These are phyloP conservation scores for Polyplosphaeria fusca DNA, from an alignment of 495 filamentous ascomycete genomes.

Conservation along the genomic window DNA sequence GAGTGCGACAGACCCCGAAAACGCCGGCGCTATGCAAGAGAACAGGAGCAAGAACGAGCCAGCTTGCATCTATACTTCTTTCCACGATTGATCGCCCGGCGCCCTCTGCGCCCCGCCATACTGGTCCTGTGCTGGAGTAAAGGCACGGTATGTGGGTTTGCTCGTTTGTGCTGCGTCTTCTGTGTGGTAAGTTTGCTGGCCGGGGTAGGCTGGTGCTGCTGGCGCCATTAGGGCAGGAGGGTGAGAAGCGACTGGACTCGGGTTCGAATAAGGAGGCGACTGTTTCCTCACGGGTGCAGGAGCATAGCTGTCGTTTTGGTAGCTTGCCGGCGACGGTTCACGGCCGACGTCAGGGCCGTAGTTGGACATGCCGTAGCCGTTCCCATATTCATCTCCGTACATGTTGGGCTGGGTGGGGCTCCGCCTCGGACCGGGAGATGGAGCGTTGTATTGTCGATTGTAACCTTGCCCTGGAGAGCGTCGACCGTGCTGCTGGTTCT, in stretches of 20 bases:
- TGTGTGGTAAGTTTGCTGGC: slow-evolving; percentile 25
- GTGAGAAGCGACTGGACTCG: not conserved
- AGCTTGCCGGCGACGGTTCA: not conserved
- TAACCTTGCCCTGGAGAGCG: slow-evolving; percentile 7
- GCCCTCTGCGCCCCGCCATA: slow-evolving; percentile 26
- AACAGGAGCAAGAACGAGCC: not conserved
- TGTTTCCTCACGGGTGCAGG: not conserved
- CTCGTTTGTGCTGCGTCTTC: not conserved
- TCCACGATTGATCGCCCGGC: slow-evolving; percentile 38
- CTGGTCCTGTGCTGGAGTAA: slow-evolving; percentile 1
- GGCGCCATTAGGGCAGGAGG: not conserved
- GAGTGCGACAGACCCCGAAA: no score
- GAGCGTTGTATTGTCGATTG: slow-evolving; percentile 7
- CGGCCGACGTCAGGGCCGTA: not conserved
- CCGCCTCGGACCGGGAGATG: no score
- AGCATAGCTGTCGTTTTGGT: not conserved
- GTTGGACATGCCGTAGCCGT: not conserved
- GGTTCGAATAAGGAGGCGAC: not conserved
- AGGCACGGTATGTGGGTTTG: not conserved
- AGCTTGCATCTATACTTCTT: slow-evolving; percentile 31
- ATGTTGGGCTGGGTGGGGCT: not conserved
- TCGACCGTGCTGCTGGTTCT: slow-evolving; percentile 14
- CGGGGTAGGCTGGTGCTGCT: slow-evolving; percentile 16
- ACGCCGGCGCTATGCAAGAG: slow-evolving; percentile 28
- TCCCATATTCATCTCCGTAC: not conserved